Conservation (phyloP, 2,329 filamentous ascomycete genomes). For the Didymella lethalis region DNA sequence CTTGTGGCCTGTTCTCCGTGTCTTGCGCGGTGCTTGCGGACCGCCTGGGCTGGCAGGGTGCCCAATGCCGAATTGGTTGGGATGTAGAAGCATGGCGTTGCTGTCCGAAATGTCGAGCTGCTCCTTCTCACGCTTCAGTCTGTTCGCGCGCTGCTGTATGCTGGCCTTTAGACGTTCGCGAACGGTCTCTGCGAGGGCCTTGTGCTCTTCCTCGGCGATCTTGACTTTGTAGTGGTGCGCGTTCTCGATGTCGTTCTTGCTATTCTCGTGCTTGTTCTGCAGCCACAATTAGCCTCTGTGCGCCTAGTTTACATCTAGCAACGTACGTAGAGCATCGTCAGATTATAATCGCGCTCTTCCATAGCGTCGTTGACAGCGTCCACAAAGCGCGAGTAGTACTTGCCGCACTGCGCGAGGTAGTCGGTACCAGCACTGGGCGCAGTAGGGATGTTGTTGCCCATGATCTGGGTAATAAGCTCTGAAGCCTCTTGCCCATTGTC, state of each 20-base stretch:
- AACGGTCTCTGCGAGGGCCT: conserved; percentile 64
- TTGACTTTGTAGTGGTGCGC: conserved; percentile 67
- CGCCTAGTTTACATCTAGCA: no score
- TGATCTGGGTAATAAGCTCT: conserved; percentile 61
- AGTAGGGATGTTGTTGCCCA: conserved; percentile 51
- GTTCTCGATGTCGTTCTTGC: conserved; percentile 63
- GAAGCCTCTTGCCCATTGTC: conserved; percentile 71
- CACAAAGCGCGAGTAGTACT: conserved; percentile 84
- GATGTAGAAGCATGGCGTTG: conserved; percentile 70
- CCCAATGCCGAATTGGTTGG: conserved; percentile 71
- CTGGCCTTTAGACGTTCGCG: conserved; percentile 67
- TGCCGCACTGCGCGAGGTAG: conserved; percentile 71
- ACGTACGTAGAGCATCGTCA: conserved; percentile 79
- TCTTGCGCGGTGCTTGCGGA: conserved; percentile 68
- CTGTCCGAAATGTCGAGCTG: conserved; percentile 72
- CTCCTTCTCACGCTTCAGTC: conserved; percentile 70
- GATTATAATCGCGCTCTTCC: conserved; percentile 83
- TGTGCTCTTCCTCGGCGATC: conserved; percentile 69
- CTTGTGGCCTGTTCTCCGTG: conserved; percentile 66
- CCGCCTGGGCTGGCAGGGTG: conserved; percentile 70
- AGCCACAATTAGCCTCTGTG: conserved; percentile 1
- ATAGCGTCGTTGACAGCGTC: conserved; percentile 86
- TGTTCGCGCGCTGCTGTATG: conserved; percentile 64
- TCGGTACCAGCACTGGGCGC: conserved; percentile 71
- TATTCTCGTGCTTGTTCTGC: conserved; percentile 65